Base-by-base conservation (phyloP, 2,329 filamentous ascomycete species). In the Sporothrix globosa region DNA sequence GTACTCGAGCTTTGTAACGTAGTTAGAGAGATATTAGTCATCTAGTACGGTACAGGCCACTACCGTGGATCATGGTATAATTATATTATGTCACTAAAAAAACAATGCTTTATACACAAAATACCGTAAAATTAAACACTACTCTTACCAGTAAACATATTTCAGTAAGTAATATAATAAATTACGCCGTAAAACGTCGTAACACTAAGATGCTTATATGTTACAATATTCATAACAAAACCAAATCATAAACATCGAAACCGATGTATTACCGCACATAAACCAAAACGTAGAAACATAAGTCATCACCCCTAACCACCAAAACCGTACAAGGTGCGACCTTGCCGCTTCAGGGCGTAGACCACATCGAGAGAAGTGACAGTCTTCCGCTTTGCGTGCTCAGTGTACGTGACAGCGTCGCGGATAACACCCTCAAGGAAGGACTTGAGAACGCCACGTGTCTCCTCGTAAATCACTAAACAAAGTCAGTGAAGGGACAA, bases 291-390 rank as follows among this genome's bases (percentile, higher is more conserved):
- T 71, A 71, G 56, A 75, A 74, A 68, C 74, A 67, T 75, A 41
- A 74, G 72, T 73, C 70, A 67, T 74, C 19, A 71, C 70, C 70
- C 72, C 89, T 92, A 95, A 87, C 91, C 92, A 87, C 92, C 92
- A 87, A 94, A 94, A 85, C 92, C 91, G 87, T 94, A 95, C 75
- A 94, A 90, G 80, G 91, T 92, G 79, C 91, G 86, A 79, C 88
- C 88, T 83, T 90, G 88, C 81, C 88, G 84, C 86, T 90, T 90
- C 75, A 90, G 84, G 60, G 87, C 87, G 75, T 90, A 90, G 80
- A 90, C 88, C 30, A 90, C 88, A 75, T 90, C 88, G 63, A 90
- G 86, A 11, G 88, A 90, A 46, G 88, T 92, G 81, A 92, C 90
- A 17, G 90, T 92, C 89, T 92, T 92, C 82, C 90, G 88, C 88